Evolutionary conservation across 2,329 filamentous ascomycete species (phyloP).

Genomic region (Alternaria metachromatica): DNA sequence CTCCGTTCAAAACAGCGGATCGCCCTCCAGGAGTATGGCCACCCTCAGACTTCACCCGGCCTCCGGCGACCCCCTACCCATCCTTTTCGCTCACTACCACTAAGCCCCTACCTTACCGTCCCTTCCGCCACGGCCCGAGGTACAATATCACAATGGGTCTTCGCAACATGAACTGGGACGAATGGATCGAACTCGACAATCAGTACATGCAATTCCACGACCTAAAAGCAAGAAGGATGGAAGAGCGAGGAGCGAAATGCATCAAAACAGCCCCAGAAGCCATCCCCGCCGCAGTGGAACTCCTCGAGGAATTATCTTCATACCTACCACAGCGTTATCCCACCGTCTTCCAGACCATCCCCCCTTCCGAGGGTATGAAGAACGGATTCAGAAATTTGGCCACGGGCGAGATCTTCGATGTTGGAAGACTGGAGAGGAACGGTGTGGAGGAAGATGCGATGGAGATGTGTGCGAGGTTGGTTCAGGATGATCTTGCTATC

Average conservation of each 20-base stretch:
- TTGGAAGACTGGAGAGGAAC: slow-evolving; percentile 65
- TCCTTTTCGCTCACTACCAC: slow-evolving; percentile 73
- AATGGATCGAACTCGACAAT: slow-evolving; percentile 88
- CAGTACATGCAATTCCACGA: slow-evolving; percentile 75
- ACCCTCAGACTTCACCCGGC: slow-evolving; percentile 60
- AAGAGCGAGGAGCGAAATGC: slow-evolving; percentile 70
- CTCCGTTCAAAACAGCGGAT: slow-evolving; percentile 42
- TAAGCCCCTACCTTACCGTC: slow-evolving; percentile 77
- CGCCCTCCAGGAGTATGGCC: slow-evolving; percentile 50
- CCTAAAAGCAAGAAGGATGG: slow-evolving; percentile 72
- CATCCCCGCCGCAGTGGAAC: slow-evolving; percentile 74
- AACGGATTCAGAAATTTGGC: slow-evolving; percentile 61
- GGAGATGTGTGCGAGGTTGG: slow-evolving; percentile 72
- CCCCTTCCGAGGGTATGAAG: too few relatives aligned
- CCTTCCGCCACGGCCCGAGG: slow-evolving; percentile 78
- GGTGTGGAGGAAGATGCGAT: slow-evolving; percentile 73
- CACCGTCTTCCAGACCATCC: slow-evolving; percentile 67
- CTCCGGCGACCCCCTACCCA: slow-evolving; percentile 67
- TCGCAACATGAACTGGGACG: slow-evolving; percentile 70
- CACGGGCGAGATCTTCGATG: slow-evolving; percentile 76
- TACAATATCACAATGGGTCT: slow-evolving; percentile 81
- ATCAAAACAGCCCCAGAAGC: slow-evolving; percentile 73
- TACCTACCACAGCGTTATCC: slow-evolving; percentile 82
- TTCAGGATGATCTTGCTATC: slow-evolving; percentile 83
- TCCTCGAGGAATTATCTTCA: slow-evolving; percentile 72